phyloP scores from a whole-genome alignment of 148 eudicot genomes.

The Drosera capensis region DNA sequence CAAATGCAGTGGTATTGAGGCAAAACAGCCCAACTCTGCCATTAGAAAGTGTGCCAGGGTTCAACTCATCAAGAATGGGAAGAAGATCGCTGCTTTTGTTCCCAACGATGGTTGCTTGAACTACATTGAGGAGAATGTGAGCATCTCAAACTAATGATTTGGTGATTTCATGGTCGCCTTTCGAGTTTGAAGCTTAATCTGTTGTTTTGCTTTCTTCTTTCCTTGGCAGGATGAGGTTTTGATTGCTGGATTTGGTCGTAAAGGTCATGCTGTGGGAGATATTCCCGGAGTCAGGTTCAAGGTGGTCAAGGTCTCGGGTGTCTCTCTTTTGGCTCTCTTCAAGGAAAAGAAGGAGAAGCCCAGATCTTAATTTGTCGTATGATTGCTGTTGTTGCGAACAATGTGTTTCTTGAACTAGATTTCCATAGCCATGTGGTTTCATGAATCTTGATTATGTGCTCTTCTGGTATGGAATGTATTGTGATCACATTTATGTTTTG shows the following conservation, averaged over 20 bases:
- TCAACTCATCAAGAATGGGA: constrained; percentile 86
- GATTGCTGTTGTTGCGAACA: no score
- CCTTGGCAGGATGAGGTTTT: constrained; percentile 94
- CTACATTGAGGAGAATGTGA: constrained; percentile 86
- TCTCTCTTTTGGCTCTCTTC: constrained; percentile 77
- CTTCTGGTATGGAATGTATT: no score
- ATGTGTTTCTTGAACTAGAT: no score
- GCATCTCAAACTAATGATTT: constrained; percentile 8
- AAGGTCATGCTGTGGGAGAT: constrained; percentile 97
- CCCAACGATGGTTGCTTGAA: constrained; percentile 97
- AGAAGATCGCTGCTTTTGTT: constrained; percentile 97
- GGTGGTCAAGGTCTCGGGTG: constrained; percentile 97
- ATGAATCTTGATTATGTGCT: no score
- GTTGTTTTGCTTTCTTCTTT: background rate
- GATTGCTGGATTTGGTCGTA: constrained; percentile 95
- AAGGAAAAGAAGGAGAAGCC: constrained; percentile 98
- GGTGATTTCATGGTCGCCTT: background rate
- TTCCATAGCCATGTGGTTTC: no score
- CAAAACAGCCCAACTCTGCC: constrained; percentile 97
- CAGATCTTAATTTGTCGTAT: constrained; percentile 47
- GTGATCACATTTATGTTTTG: no score
- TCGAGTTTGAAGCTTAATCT: background rate
- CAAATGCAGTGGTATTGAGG: constrained; percentile 69
- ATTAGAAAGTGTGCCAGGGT: constrained; percentile 96
- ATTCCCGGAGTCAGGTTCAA: constrained; percentile 96